Base-by-base conservation (phyloP, 345 rosid species). In the Salix viminalis region DNA sequence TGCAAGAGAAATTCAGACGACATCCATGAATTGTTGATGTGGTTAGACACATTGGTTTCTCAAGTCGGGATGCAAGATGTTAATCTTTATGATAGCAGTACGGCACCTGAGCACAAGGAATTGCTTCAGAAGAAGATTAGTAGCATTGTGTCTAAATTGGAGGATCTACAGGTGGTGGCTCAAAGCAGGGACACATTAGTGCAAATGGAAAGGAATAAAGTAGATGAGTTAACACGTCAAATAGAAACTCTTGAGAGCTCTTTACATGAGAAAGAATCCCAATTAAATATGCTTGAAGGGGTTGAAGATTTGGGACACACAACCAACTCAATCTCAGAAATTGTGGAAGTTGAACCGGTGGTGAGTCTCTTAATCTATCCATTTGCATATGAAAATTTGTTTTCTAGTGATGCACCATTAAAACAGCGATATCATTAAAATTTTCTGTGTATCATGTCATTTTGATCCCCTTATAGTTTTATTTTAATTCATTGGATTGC, bases 261-360 rank as follows among this genome's bases (percentile, higher is more conserved):
- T 65, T 81, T 93, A 80, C 88, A 18, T 41, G 97, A 88, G 85
- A 91, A 86, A 76, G 97, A 91, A 83, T 85, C 86, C 71, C 90
- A 82, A 61, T 80, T 85, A 78, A 85, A 86, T 77, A 83, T 89
- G 90, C 89, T 82, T 76, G 86, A 83, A 75, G 87, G 81, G 66
- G 76, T 16, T 48, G 84, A 83, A 79, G 87, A 81, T 79, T 69
- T 85, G 50, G 86, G 83, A 54, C 83, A 24, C 73, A 78, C 85
- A 79, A 78, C 78, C 39, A 73, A 81, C 70, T 48, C 77, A 67
- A 76, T 81, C 24, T 86, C 97, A 52, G 97, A 93, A 86, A 90
- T 93, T 54, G 81, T 86, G 71, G 91, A 96, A 91, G 91, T 90
- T 67, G 92, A 93, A 86, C 97, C 99, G n/a, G 72, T 90, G 91